A percentile compares a stretch with the other conserved stretches of the same genome.
Evolutionary conservation across 192 early-diverging fungal species (phyloP).

Genomic region (Podochytrium sp.): DNA sequence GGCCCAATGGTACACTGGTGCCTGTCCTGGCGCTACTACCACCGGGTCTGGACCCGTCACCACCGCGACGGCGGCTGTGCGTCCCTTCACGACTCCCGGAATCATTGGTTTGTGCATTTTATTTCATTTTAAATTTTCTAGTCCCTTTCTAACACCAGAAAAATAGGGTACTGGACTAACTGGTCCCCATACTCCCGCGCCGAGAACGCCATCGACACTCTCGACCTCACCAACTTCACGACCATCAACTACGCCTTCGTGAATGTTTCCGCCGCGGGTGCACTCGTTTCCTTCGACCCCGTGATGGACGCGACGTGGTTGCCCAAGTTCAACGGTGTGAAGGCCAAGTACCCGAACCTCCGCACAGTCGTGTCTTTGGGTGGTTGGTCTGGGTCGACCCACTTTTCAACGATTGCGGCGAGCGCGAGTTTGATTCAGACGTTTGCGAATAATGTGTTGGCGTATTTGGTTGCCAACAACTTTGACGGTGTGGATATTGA

Average conservation of each 20-base stretch:
- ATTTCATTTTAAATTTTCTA: neutral
- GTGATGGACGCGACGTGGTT: neutral
- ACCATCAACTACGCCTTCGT: constrained; percentile 22
- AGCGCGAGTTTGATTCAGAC: neutral
- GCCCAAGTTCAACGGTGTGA: neutral
- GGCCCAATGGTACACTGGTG: neutral
- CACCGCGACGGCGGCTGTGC: neutral
- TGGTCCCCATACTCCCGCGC: constrained; percentile 2
- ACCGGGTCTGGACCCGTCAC: neutral
- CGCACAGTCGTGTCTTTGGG: constrained; percentile 5
- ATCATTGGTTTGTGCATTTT: neutral
- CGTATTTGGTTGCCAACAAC: neutral
- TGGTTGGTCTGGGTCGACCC: constrained; percentile 10
- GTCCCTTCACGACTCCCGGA: constrained; percentile 6
- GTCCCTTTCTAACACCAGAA: neutral
- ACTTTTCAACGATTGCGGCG: constrained; percentile 16
- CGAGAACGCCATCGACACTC: neutral
- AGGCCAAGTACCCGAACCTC: constrained; percentile 12
- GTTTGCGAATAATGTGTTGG: neutral
- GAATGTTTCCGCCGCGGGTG: neutral
- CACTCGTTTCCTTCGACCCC: neutral
- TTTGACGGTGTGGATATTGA: constrained; percentile 17
- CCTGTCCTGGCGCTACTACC: neutral
- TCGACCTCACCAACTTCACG: constrained; percentile 4
- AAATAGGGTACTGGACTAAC: no score